phyloP scores from a whole-genome alignment of 352 stramenopile species.

The Pythium oligandrum region DNA sequence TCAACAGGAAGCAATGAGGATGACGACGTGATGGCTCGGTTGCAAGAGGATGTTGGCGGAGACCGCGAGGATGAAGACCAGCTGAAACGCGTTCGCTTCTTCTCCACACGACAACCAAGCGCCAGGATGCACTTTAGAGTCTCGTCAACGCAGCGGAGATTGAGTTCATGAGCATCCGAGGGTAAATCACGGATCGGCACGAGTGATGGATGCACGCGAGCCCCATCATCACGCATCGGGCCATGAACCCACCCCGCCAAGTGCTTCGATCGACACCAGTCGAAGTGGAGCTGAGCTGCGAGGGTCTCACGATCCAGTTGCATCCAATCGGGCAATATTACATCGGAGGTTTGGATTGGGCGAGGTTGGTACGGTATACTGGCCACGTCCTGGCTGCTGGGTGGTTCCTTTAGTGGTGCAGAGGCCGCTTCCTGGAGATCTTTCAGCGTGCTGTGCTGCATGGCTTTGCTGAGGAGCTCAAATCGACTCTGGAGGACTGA shows the following conservation, averaged over 20 bases:
- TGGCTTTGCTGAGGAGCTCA: slow-evolving; percentile 24
- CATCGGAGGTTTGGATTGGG: slow-evolving; percentile 29
- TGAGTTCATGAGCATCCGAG: slow-evolving; percentile 27
- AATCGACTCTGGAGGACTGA: slow-evolving; percentile 52
- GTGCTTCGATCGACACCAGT: slow-evolving; percentile 55
- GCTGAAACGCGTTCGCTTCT: slow-evolving; percentile 1
- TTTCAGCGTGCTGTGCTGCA: slow-evolving; percentile 8
- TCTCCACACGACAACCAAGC: slow-evolving; percentile 40
- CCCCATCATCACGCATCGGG: slow-evolving; percentile 29
- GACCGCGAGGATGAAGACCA: no score
- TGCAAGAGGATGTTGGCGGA: no score
- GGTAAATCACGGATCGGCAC: slow-evolving; percentile 46
- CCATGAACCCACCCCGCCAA: slow-evolving; percentile 41
- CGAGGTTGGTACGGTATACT: slow-evolving; percentile 23
- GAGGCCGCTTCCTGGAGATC: background rate
- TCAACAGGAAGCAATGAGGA: slow-evolving; percentile 23
- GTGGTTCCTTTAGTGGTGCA: background rate
- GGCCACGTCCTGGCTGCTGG: background rate
- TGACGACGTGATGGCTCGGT: background rate
- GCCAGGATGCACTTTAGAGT: slow-evolving; percentile 59
- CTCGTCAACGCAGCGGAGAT: slow-evolving; percentile 43
- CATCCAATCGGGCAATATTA: slow-evolving; percentile 33
- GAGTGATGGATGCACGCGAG: slow-evolving; percentile 42
- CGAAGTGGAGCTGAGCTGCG: slow-evolving; percentile 56
- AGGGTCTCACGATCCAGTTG: slow-evolving; percentile 23